phyloP scores from a whole-genome alignment of 2,329 filamentous ascomycete genomes.

The Rutstroemia sp. region DNA sequence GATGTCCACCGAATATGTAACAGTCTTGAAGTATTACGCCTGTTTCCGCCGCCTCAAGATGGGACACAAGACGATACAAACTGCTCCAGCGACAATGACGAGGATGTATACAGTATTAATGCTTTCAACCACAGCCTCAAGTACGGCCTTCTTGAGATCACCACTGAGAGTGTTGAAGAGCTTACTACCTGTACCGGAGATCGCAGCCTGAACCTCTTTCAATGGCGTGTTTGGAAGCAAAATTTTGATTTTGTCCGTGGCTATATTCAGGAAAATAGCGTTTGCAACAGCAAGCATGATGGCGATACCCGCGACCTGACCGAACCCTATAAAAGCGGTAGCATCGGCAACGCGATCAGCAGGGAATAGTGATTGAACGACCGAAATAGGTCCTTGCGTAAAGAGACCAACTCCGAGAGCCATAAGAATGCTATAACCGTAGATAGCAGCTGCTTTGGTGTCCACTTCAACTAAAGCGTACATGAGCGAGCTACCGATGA shows the following conservation, averaged over 20 bases:
- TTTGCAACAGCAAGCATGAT: slow-evolving; percentile 30
- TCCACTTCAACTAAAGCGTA: slow-evolving; percentile 11
- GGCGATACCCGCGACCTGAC: slow-evolving; percentile 28
- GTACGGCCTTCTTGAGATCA: slow-evolving; percentile 10
- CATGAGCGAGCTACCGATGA: neutral
- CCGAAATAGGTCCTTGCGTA: neutral
- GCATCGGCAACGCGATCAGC: slow-evolving; percentile 22
- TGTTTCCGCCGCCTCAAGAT: neutral
- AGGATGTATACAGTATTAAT: slow-evolving; percentile 28
- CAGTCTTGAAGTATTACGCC: neutral
- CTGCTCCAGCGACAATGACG: slow-evolving; percentile 26
- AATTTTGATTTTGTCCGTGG: slow-evolving; percentile 20
- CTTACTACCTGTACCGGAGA: slow-evolving; percentile 10
- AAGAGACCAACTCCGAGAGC: slow-evolving; percentile 31
- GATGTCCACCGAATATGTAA: too few species aligned
- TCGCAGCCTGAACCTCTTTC: slow-evolving; percentile 19
- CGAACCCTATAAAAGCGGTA: slow-evolving; percentile 30
- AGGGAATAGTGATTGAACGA: neutral
- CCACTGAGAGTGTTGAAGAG: slow-evolving; percentile 1
- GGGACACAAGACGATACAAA: slow-evolving; percentile 15
- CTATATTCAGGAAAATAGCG: slow-evolving; percentile 30
- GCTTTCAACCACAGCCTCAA: slow-evolving; percentile 24
- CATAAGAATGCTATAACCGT: slow-evolving; percentile 31
- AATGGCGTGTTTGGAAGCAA: slow-evolving; percentile 19
- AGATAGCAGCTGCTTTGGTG: slow-evolving; percentile 12